A percentile compares a stretch with the other conserved stretches of the same genome.
Evolutionary conservation across 768 basidiomycete species (phyloP).

Genomic region (Rubroboletus pulcherrimus): DNA sequence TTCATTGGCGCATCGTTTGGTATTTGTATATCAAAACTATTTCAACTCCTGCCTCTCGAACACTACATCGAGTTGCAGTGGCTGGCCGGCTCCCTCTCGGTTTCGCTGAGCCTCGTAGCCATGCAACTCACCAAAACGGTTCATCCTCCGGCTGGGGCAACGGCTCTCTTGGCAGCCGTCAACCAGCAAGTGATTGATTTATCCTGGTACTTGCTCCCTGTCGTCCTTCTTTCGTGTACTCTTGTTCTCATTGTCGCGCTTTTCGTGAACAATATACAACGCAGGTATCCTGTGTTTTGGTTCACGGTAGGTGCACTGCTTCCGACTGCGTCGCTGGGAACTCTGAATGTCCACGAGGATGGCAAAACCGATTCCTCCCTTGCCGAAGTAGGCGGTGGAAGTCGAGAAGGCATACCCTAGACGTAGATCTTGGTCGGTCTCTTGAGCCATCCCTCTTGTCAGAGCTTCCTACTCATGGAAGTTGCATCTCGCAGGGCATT

Average conservation of each 20-base stretch:
- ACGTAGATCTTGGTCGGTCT: slow-evolving; percentile 6
- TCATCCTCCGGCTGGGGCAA: slow-evolving; percentile 59
- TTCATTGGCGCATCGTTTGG: slow-evolving; percentile 40
- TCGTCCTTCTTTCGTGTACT: slow-evolving; percentile 45
- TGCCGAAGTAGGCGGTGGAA: not conserved
- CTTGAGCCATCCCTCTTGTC: not conserved
- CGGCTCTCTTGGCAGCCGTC: slow-evolving; percentile 47
- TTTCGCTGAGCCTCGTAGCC: slow-evolving; percentile 38
- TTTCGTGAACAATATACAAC: slow-evolving; percentile 48
- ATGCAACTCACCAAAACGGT: slow-evolving; percentile 53
- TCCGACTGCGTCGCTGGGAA: not conserved
- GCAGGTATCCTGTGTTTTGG: slow-evolving; percentile 47
- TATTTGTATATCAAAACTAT: slow-evolving; percentile 49
- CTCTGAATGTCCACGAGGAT: not conserved
- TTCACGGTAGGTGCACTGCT: slow-evolving; percentile 18
- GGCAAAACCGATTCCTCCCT: not conserved
- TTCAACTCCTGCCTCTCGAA: slow-evolving; percentile 42
- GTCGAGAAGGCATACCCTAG: not conserved
- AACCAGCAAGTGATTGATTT: slow-evolving; percentile 40
- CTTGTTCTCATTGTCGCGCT: slow-evolving; percentile 45
- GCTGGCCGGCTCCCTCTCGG: slow-evolving; percentile 37
- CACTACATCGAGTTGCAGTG: slow-evolving; percentile 44
- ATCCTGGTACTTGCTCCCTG: slow-evolving; percentile 52
- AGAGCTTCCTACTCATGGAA: slow-evolving; percentile 4
- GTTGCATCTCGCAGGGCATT: not conserved